Evolutionary conservation across 257 asterid species (phyloP), one percentile per base, ranked within the genome.

Genomic region (Scutellaria galericulata): DNA sequence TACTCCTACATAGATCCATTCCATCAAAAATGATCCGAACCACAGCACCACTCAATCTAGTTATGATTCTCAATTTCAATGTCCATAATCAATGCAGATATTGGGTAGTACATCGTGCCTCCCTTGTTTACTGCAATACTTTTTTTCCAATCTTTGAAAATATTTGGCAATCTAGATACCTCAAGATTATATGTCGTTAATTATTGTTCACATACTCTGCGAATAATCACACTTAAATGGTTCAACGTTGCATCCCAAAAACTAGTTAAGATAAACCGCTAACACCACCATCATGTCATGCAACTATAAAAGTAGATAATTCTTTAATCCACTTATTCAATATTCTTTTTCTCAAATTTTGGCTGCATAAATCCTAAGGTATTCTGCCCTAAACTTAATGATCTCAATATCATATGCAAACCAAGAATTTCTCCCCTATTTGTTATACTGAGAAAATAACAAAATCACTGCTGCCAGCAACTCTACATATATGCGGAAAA

Each of bases 371-470:
- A 41, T 9, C 45, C 14, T 13, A 71, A 12, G 59, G 37, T 54
- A 24, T 47, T 40, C 7, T 5, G 47, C 45, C 52, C 15, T 35
- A 53, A 52, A 53, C 64, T 68, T 9, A 63, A 51, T 9, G 63
- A 51, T 40, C 63, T 61, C 51, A 24, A 10, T 35, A 61, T 37
- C 70, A 51, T 6, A 62, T 4, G 20, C 63, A 51, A 50, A 47
- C 39, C 15, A 24, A 42, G 55, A 67, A 52, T 13, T 50, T 20
- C 35, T 51, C 18, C 18, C 18, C 18, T 18, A 18, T 18, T 18
- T 18, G 18, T 18, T 18, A 18, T 18, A 18, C 18, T 18, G 18
- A 18, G 20, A 60, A 14, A 56, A 51, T 61, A 47, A 50, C 55
- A 50, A 41, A 48, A 6, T 62, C 15, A 8, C 64, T 20, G 39